Evolutionary conservation across 2,329 filamentous ascomycete genomes (phyloP), one percentile per base, ranked within the genome.

Genomic region (Phaeomoniella chlamydospora): DNA sequence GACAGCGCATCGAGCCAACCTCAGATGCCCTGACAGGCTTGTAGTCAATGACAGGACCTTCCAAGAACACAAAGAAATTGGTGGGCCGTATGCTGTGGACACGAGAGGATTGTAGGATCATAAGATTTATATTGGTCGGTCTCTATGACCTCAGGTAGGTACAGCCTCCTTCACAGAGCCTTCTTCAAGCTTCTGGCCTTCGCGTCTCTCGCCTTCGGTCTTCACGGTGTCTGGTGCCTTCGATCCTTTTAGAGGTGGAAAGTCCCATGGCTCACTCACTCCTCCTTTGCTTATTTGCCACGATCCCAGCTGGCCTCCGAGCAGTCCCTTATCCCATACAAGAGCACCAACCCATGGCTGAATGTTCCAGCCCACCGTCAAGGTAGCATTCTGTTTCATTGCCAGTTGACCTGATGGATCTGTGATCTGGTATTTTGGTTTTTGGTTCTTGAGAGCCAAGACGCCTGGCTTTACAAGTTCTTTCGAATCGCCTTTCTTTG

Each of bases 401-500:
- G 83, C 81, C 45, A 96, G 69, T 56, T 77, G 77, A 41, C 87
- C 82, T 9, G 71, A 72, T 9, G 88, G 82, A 56, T 94, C 86
- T 3, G 87, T 93, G 60, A 98, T 90, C 55, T 94, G 86, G 67
- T 98, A 98, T 61, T 98, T 98, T 2, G 87, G 82, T 53, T 79
- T 80, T 57, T 94, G 84, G 57, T 87, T 87, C 53, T 77, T 75
- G 45, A 96, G 69, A 39, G 74, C 70, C 29, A 96, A 61, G 36
- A 81, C 70, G 18, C 87, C 88, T 2, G 58, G 58, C 5, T 46
- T 46, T 26, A 40, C 40, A 13, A 46, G 37, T 1, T 43, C 39
- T 5, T 40, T 15, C 4, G 32, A 17, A 4, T 16, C 4, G 6
- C 9, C 18, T 5, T 42, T 43, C 18, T 46, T 39, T 2, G 37